Percentiles rank a stretch among this genome's conserved stretches.
phyloP scores from a whole-genome alignment of 2,329 filamentous ascomycete species.

The Exserohilum rostratum region DNA sequence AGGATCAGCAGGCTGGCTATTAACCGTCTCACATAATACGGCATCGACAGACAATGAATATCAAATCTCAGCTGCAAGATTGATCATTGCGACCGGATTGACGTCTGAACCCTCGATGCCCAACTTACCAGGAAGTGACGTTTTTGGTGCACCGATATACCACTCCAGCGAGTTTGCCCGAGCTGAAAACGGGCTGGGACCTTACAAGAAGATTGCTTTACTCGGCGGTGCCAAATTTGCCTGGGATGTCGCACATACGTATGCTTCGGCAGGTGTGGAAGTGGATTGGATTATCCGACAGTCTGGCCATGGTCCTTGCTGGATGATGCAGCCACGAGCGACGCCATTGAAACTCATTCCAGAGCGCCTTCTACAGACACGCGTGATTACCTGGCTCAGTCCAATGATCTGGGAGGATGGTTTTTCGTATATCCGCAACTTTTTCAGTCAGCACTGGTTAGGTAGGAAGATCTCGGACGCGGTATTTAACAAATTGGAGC shows the following conservation, averaged over 20 bases:
- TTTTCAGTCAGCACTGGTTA: slow-evolving; percentile 62
- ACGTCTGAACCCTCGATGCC: slow-evolving; percentile 65
- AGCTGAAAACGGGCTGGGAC: slow-evolving; percentile 44
- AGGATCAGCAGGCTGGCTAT: slow-evolving; percentile 29
- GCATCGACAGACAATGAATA: neutral
- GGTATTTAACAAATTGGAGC: slow-evolving; percentile 62
- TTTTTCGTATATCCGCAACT: slow-evolving; percentile 59
- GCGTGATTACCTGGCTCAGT: slow-evolving; percentile 74
- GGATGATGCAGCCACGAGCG: slow-evolving; percentile 66
- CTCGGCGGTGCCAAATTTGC: slow-evolving; percentile 69
- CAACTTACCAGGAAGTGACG: slow-evolving; percentile 55
- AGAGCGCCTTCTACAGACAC: slow-evolving; percentile 68
- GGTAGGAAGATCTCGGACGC: slow-evolving; percentile 62
- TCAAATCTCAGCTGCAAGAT: slow-evolving; percentile 48
- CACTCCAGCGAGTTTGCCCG: slow-evolving; percentile 62
- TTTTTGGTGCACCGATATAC: slow-evolving; percentile 61
- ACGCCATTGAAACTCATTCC: slow-evolving; percentile 70
- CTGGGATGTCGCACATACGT: slow-evolving; percentile 66
- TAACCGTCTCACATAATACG: slow-evolving; percentile 15
- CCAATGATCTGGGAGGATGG: slow-evolving; percentile 78
- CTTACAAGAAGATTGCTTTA: slow-evolving; percentile 53
- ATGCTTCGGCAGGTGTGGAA: slow-evolving; percentile 57
- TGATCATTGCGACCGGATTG: slow-evolving; percentile 68
- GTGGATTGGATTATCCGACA: slow-evolving; percentile 65
- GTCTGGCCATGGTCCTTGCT: slow-evolving; percentile 63